A percentile compares a stretch with the other conserved stretches of the same genome.
Evolutionary conservation across 2,329 filamentous ascomycete species (phyloP).

Genomic region (Aaosphaeria pasadenensis): DNA sequence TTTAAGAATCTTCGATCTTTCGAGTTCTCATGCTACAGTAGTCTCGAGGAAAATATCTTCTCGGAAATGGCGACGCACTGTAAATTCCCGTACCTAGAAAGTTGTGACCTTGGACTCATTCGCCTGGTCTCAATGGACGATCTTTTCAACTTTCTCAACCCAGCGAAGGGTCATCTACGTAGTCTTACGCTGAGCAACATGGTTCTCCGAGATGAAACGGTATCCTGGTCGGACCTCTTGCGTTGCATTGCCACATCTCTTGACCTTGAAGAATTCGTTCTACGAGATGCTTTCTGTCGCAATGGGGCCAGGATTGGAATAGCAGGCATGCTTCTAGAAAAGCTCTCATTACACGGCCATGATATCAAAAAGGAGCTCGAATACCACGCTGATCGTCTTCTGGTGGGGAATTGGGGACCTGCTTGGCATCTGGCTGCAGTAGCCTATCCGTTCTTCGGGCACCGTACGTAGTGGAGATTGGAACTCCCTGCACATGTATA

Average conservation of each 20-base stretch:
- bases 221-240: slow-evolving; percentile 13
- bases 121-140: slow-evolving; percentile 6
- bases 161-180: slow-evolving; percentile 7
- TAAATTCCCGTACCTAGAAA: slow-evolving; percentile 9
- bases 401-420: slow-evolving; percentile 8
- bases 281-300: slow-evolving; percentile 11
- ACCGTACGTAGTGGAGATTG: not conserved
- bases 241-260: slow-evolving; percentile 7
- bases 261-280: slow-evolving; percentile 5
- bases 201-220: slow-evolving; percentile 7
- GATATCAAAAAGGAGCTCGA: slow-evolving; percentile 7
- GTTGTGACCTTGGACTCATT: slow-evolving; percentile 17
- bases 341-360: slow-evolving; percentile 2
- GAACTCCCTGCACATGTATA: no score
- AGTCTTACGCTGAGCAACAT: slow-evolving; percentile 11
- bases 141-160: slow-evolving; percentile 13
- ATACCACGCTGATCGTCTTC: slow-evolving; percentile 2
- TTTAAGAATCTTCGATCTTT: slow-evolving; percentile 11
- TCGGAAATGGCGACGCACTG: slow-evolving; percentile 20
- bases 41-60: slow-evolving; percentile 20
- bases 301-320: slow-evolving; percentile 6
- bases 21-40: slow-evolving; percentile 21
- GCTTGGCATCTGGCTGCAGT: slow-evolving; percentile 16
- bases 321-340: slow-evolving; percentile 1
- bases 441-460: slow-evolving; percentile 17